A percentile compares a stretch with the other conserved stretches of the same genome.
phyloP scores from a whole-genome alignment of 164 flowering plant species.

The Chimonanthus salicifolius region DNA sequence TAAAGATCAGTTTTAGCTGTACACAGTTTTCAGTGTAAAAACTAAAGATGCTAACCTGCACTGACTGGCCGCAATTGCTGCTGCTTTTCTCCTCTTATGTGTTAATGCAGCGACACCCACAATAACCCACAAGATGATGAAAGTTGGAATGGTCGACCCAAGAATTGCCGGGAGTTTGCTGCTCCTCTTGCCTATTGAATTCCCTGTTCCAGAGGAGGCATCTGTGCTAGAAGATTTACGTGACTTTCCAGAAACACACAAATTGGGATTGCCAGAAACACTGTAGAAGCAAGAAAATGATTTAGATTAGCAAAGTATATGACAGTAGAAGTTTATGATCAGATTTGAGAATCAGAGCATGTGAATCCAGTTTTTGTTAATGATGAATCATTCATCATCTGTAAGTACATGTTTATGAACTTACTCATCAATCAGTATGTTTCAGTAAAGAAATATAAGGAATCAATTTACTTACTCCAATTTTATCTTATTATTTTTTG shows the following conservation, averaged over 20 bases:
- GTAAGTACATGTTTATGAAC: too few relatives aligned
- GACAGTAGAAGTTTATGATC: background rate
- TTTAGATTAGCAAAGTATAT: background rate
- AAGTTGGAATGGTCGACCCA: conserved; percentile 6
- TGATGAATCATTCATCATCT: too few relatives aligned
- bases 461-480: conserved; percentile 16
- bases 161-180: conserved; percentile 9
- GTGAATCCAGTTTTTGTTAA: too few relatives aligned
- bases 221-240: background rate
- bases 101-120: background rate
- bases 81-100: conserved; percentile 2
- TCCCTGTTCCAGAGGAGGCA: background rate
- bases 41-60: background rate
- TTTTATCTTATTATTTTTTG: conserved; percentile 14
- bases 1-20: background rate
- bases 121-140: conserved; percentile 4
- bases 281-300: background rate
- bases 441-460: background rate
- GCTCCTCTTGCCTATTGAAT: conserved; percentile 1
- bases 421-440: background rate
- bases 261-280: conserved; percentile 11
- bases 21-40: background rate
- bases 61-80: background rate
- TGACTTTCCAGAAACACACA: background rate
- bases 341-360: background rate